phyloP scores from a whole-genome alignment of 2,329 filamentous ascomycete species.

The Aspergillus awamori region DNA sequence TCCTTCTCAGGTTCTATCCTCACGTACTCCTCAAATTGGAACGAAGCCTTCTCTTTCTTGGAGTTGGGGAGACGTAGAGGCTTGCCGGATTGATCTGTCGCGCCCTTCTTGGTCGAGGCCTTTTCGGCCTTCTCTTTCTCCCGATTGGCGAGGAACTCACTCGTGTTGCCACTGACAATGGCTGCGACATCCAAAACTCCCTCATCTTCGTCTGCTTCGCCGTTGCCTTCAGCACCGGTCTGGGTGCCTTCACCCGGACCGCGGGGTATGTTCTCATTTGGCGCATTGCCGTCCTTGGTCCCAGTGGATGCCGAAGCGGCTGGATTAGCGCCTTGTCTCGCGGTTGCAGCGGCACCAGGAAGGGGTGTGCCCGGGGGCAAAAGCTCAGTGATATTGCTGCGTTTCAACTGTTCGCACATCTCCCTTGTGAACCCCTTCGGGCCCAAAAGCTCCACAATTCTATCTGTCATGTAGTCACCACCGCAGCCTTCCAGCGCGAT shows the following conservation, averaged over 20 bases:
- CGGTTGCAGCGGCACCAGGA: conserved; percentile 52
- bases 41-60: conserved; percentile 61
- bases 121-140: conserved; percentile 66
- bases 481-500: conserved; percentile 69
- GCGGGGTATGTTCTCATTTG: conserved; percentile 48
- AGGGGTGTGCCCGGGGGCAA: conserved; percentile 57
- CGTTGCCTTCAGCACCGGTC: conserved; percentile 55
- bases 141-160: conserved; percentile 63
- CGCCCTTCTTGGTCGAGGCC: conserved; percentile 56
- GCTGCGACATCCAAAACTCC: conserved; percentile 67
- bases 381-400: conserved; percentile 65
- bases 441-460: conserved; percentile 67
- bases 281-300: conserved; percentile 46
- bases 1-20: conserved; percentile 58
- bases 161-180: conserved; percentile 67
- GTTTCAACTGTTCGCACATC: conserved; percentile 68
- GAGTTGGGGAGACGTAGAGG: conserved; percentile 60
- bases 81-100: conserved; percentile 50
- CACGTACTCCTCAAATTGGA: conserved; percentile 63
- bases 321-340: conserved; percentile 52
- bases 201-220: conserved; percentile 60
- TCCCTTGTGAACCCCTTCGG: conserved; percentile 60
- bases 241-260: conserved; percentile 60
- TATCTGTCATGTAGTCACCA: conserved; percentile 81
- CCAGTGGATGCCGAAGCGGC: conserved; percentile 61